Percentiles rank a stretch among this genome's conserved stretches.
These are phyloP conservation scores for Plectosphaerella sp. DNA, from an alignment of 2,329 filamentous ascomycete genomes.

Conservation along the genomic window DNA sequence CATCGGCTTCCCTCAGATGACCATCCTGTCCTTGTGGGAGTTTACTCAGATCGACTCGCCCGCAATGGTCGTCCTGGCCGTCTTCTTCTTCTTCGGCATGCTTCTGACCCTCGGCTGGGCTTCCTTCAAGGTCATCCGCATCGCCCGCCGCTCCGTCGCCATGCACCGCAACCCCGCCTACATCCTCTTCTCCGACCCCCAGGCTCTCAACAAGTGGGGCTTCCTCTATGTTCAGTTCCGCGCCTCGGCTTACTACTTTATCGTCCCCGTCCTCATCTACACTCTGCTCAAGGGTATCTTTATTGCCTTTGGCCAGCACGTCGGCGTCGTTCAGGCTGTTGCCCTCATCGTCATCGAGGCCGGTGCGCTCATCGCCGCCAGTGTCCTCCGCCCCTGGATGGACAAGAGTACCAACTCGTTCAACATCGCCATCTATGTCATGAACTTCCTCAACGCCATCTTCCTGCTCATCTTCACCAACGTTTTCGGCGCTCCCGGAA, in stretches of 20 bases:
- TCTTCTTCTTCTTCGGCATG: conserved; percentile 85
- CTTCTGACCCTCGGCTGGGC: conserved; percentile 77
- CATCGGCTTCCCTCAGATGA: conserved; percentile 89
- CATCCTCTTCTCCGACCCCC: conserved; percentile 91
- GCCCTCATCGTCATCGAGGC: conserved; percentile 81
- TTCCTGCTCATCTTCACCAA: conserved; percentile 86
- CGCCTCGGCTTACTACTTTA: conserved; percentile 93
- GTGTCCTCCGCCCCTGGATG: conserved; percentile 90
- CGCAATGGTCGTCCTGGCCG: conserved; percentile 78
- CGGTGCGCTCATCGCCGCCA: conserved; percentile 69
- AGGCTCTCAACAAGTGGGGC: conserved; percentile 94
- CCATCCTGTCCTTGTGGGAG: conserved; percentile 89
- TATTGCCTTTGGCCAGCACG: conserved; percentile 72
- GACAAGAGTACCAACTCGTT: conserved; percentile 97
- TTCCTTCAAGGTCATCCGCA: conserved; percentile 80
- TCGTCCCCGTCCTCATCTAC: conserved; percentile 74
- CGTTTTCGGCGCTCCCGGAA: conserved; percentile 76
- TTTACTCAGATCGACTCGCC: conserved; percentile 81
- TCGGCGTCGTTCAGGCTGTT: conserved; percentile 72
- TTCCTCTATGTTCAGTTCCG: conserved; percentile 97
- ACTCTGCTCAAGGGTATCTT: conserved; percentile 83
- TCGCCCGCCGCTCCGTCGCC: conserved; percentile 80
- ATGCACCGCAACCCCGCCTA: conserved; percentile 98
- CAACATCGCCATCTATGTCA: conserved; percentile 84
- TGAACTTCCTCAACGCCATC: conserved; percentile 89